phyloP scores from a whole-genome alignment of 352 stramenopile species.

The Pythium periplocum region DNA sequence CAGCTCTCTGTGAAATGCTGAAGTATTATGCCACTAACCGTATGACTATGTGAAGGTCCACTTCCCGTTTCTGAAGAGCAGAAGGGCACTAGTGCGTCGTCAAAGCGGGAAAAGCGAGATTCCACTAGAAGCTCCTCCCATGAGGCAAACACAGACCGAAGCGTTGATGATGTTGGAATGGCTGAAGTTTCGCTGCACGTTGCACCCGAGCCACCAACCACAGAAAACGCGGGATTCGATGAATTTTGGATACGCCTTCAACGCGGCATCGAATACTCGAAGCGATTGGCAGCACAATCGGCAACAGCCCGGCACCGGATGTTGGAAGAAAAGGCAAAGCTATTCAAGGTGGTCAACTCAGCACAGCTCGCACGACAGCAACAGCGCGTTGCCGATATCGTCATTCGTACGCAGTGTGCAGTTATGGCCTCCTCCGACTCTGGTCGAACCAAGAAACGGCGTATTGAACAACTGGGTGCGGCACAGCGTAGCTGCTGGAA shows the following conservation, averaged over 20 bases:
- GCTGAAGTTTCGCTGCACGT: neutral
- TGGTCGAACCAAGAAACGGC: conserved; percentile 27
- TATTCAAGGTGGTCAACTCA: conserved; percentile 29
- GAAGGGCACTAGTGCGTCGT: too few species aligned
- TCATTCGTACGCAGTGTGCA: conserved; percentile 54
- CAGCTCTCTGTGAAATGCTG: too few species aligned
- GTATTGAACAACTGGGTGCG: conserved; percentile 41
- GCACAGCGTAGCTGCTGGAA: conserved; percentile 33
- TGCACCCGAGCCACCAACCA: neutral
- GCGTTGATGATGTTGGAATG: too few species aligned
- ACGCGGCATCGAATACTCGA: conserved; percentile 40
- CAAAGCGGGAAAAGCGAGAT: too few species aligned
- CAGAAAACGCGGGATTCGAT: conserved; percentile 22
- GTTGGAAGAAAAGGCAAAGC: conserved; percentile 41
- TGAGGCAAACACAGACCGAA: too few species aligned
- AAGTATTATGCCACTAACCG: too few species aligned
- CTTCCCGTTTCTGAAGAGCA: too few species aligned
- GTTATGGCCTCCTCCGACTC: conserved; percentile 35
- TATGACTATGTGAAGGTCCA: too few species aligned
- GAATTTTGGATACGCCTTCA: conserved; percentile 67
- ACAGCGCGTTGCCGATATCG: conserved; percentile 49
- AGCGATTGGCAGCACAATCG: conserved; percentile 30
- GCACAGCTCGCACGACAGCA: conserved; percentile 45
- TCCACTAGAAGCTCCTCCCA: too few species aligned
- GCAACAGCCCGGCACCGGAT: conserved; percentile 26